These are phyloP conservation scores for Boletellus sp. DNA, from an alignment of 1,284 basidiomycete genomes.

Conservation along the genomic window DNA sequence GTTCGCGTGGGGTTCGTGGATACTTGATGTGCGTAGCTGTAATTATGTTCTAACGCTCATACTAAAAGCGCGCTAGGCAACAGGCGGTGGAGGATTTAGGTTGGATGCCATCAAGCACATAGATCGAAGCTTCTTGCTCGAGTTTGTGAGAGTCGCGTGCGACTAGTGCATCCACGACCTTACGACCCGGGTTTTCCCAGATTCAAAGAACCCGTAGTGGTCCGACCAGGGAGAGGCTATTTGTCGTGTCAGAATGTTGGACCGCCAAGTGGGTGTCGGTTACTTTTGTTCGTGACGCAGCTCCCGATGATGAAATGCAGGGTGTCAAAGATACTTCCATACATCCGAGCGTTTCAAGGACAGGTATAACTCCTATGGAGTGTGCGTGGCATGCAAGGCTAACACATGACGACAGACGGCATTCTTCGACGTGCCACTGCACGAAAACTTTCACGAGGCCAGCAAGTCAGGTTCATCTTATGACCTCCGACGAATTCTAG, in stretches of 20 bases:
- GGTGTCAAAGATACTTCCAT: constrained; percentile 48
- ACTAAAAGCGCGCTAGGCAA: constrained; percentile 53
- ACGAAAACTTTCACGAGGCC: constrained; percentile 66
- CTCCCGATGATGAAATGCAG: constrained; percentile 33
- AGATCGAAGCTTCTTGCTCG: constrained; percentile 58
- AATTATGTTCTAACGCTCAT: background rate
- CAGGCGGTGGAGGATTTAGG: constrained; percentile 77
- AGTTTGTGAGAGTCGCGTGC: constrained; percentile 50
- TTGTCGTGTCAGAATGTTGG: constrained; percentile 77
- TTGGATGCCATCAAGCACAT: constrained; percentile 89
- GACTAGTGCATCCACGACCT: background rate
- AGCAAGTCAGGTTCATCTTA: constrained; percentile 56
- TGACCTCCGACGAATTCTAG: constrained; percentile 63
- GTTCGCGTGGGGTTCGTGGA: constrained; percentile 66
- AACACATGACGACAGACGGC: constrained; percentile 46
- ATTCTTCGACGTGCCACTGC: constrained; percentile 79
- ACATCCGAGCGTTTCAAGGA: constrained; percentile 59
- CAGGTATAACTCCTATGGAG: constrained; percentile 40
- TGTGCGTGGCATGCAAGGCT: background rate
- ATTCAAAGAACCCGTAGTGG: constrained; percentile 46
- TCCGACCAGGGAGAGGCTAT: constrained; percentile 49
- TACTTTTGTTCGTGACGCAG: background rate
- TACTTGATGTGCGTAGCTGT: constrained; percentile 50
- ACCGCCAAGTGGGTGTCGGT: constrained; percentile 49
- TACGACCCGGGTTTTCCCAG: constrained; percentile 32